A percentile compares a stretch with the other conserved stretches of the same genome.
Conservation (phyloP, 345 rosid species). For the Hibiscus syriacus region DNA sequence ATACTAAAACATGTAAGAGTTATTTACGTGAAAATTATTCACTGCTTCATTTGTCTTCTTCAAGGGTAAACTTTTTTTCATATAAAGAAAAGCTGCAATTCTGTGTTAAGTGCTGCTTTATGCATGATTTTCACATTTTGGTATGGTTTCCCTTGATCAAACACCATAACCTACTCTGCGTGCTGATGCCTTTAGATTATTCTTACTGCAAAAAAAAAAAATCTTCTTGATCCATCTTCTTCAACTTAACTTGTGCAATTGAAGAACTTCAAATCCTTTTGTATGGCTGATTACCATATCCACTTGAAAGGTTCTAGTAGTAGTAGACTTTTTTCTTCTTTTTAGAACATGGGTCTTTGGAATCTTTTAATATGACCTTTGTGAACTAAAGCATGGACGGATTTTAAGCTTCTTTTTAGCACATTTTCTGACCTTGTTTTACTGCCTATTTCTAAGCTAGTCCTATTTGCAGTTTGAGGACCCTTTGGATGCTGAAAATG, state of each 20-base stretch:
- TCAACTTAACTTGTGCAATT: background rate
- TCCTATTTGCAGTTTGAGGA: slow-evolving; percentile 34
- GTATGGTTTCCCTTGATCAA: too few species aligned
- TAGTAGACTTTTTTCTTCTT: background rate
- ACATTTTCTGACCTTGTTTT: background rate
- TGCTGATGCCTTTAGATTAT: background rate
- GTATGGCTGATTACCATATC: background rate
- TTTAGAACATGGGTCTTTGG: background rate
- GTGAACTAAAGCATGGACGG: slow-evolving; percentile 26
- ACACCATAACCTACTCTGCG: background rate
- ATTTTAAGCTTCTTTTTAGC: slow-evolving; percentile 22
- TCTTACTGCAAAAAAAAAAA: background rate
- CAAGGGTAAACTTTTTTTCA: background rate
- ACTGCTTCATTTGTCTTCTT: background rate
- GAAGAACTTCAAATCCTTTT: background rate
- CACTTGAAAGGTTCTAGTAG: background rate
- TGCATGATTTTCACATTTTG: background rate
- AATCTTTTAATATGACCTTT: background rate
- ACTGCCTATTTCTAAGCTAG: background rate
- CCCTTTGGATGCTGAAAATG: slow-evolving; percentile 52
- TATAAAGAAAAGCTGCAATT: background rate
- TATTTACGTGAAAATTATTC: too few species aligned
- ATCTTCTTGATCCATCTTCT: background rate
- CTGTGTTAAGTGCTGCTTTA: background rate
- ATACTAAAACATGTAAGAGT: background rate